A percentile compares a stretch with the other conserved stretches of the same genome.
phyloP scores from a whole-genome alignment of 73 alveolate species.

The Uronychia setigera region DNA sequence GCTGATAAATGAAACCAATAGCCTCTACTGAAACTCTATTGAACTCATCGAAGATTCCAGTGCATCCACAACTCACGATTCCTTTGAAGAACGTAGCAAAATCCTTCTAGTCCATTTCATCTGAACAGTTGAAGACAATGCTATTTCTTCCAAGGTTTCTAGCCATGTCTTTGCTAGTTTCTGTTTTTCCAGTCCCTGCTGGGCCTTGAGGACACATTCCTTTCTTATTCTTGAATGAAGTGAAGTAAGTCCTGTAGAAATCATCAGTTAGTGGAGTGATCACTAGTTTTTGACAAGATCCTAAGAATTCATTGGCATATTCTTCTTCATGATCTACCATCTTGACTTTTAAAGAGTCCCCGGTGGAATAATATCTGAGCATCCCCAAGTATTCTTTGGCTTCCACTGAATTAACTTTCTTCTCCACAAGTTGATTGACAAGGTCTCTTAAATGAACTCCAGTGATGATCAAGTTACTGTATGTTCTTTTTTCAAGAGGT shows the following conservation, averaged over 20 bases:
- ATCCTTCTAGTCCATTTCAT: constrained; percentile 94
- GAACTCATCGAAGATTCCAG: constrained; percentile 99
- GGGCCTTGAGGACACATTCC: constrained; percentile 99
- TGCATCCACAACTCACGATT: constrained; percentile 96
- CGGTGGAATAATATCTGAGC: constrained; percentile 83
- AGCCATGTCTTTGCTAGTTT: constrained; percentile 98
- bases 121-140: constrained; percentile 99
- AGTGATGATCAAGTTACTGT: constrained; percentile 97
- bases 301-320: constrained; percentile 95
- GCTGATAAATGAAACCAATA: constrained; percentile 83
- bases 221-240: constrained; percentile 93
- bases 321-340: constrained; percentile 76
- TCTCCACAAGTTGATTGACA: constrained; percentile 46
- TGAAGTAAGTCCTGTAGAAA: constrained; percentile 96
- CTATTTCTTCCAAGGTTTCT: constrained; percentile 98
- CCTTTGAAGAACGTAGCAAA: constrained; percentile 97
- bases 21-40: constrained; percentile 97
- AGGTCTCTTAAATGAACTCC: constrained; percentile 93
- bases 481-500: too few relatives aligned
- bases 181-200: constrained; percentile 99
- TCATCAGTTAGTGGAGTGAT: constrained; percentile 98
- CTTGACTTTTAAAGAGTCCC: constrained; percentile 73
- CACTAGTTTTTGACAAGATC: constrained; percentile 92
- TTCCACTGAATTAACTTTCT: constrained; percentile 48
- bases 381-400: constrained; percentile 80